Base-by-base conservation (phyloP, 1,284 basidiomycete species). In the Lentinula novae-zelandiae region DNA sequence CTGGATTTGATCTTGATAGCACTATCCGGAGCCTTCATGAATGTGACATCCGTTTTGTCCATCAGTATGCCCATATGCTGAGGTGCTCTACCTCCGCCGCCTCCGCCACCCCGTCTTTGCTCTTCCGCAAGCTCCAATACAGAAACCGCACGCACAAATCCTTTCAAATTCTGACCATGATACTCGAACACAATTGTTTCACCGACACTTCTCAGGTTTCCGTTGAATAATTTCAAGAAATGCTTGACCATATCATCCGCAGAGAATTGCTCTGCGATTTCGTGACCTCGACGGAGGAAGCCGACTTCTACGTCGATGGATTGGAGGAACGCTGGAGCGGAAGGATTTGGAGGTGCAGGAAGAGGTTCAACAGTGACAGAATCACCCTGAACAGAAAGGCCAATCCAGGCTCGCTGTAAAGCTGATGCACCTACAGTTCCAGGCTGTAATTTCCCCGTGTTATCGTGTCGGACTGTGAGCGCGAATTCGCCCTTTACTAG, bases 1-100 rank as follows among this genome's bases (percentile, higher is more conserved):
- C 92, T 95, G 27, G 93, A 90, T 76, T 96, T 98, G 71, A 99
- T 81, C 77, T 94, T 96, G 72, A 99, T 92, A 17, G 80, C 73
- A 67, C 89, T 93, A 53, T 87, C 81, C 0, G 89, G 82, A 2
- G 92, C 90, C 73, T 97, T 96, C 73, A 93, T 78, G 75, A 98
- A 88, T 20, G 88, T 93, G 52, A 99, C 78, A 67, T 97, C 93
- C 6, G 95, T 97, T 73, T 91, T 90, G 63, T 92, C 87, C 83
- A 97, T 96, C 46, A 96, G 68, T 44, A 98, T 84, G 36, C 96
- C 96, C 63, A 83, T 82, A 60, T 78, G 72, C 31, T 74, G 70
- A 34, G 42, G 42, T 15, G 57, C 50, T 69, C n/a, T 69, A 34
- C 9, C 63, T 62, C 60, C 65, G 42, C 68, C 68, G 1, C 63